Evolutionary conservation across 495 filamentous ascomycete genomes (phyloP), one percentile per base, ranked within the genome.

Genomic region (Hypoxylon lienhwacheense): DNA sequence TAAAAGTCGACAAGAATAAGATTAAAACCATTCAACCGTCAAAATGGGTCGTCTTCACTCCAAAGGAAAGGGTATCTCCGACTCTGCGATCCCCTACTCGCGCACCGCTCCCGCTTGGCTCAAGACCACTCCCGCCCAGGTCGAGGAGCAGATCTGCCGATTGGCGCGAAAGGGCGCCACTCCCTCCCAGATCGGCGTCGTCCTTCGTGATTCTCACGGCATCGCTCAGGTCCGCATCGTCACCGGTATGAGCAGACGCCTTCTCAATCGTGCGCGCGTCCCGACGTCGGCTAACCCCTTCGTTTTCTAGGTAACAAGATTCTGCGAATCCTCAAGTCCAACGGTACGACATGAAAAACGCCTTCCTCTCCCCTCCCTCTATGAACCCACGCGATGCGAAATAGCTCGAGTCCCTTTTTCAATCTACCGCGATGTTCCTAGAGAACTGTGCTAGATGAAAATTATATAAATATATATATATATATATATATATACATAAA

Each of bases 61-160:
- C 82, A 97, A 96, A 68, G 93, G 95, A 79, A 99, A 99, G 86
- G 95, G 95, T 74, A 97, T 97, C 73, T 87, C 89, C 46, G 77
- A 87, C 77, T 95, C 89, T 50, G 90, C 95, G 64, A 81, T 97
- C 77, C 95, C 95, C 55, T 97, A 97, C 85, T 95, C 89, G 44
- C 92, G 95, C 78, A 86, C 83, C 53, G 73, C 90, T 47, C 91
- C 93, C 17, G 79, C 88, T 45, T 99, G 93, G 93, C 78, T 95
- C 72, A 95, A 95, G 84, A 87, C 87, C 71, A 92, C 89, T 59
- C 75, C 78, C 54, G 88, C 92, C 42, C 85, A 90, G 78, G 89
- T 98, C 70, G 89, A 91, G 56, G 95, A 97, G 69, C 90, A 97
- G 78, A 97, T 99, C 81, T 95, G 90, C 88, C 92, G 93, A 79